Evolutionary conservation across 768 basidiomycete genomes (phyloP).

Genomic region (Asterophora lycoperdoides): DNA sequence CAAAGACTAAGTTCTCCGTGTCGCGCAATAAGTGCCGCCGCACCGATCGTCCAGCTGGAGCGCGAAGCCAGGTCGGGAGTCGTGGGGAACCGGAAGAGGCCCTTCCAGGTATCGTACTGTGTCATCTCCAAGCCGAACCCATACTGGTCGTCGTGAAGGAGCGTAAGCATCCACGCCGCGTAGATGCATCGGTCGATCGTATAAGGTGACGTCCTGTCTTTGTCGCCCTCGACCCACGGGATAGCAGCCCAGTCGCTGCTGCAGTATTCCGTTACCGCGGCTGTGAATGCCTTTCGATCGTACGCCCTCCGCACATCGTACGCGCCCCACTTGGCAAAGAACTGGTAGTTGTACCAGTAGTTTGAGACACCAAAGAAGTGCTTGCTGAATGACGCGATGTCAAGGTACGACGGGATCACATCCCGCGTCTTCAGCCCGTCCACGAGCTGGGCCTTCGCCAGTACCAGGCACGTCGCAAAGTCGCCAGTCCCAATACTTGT

Average conservation of each 20-base stretch:
- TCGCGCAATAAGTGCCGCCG: slow-evolving; percentile 9
- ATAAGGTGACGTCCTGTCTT: background rate
- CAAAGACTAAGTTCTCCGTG: slow-evolving; percentile 10
- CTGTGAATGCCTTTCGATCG: slow-evolving; percentile 4
- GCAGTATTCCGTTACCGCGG: slow-evolving; percentile 8
- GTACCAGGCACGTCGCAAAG: slow-evolving; percentile 7
- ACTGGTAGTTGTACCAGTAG: slow-evolving; percentile 13
- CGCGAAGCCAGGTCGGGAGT: slow-evolving; percentile 9
- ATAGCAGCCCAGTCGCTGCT: slow-evolving; percentile 1
- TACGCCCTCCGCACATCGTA: slow-evolving; percentile 7
- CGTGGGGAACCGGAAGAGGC: slow-evolving; percentile 12
- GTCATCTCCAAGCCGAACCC: slow-evolving; percentile 15
- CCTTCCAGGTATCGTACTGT: slow-evolving; percentile 13
- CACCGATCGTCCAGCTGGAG: slow-evolving; percentile 14
- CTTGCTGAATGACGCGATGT: slow-evolving; percentile 10
- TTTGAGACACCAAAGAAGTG: slow-evolving; percentile 11
- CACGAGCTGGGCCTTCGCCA: slow-evolving; percentile 1
- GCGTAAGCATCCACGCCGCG: slow-evolving; percentile 9
- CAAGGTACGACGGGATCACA: slow-evolving; percentile 12
- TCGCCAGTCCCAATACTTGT: slow-evolving; percentile 10
- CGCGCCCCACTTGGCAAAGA: slow-evolving; percentile 13
- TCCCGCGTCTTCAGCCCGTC: slow-evolving; percentile 6
- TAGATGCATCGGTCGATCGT: slow-evolving; percentile 2
- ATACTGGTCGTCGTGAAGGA: slow-evolving; percentile 16
- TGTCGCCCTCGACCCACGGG: slow-evolving; percentile 2